Conservation (phyloP, 2,329 filamentous ascomycete species). For the Aspergillus nomiae region DNA sequence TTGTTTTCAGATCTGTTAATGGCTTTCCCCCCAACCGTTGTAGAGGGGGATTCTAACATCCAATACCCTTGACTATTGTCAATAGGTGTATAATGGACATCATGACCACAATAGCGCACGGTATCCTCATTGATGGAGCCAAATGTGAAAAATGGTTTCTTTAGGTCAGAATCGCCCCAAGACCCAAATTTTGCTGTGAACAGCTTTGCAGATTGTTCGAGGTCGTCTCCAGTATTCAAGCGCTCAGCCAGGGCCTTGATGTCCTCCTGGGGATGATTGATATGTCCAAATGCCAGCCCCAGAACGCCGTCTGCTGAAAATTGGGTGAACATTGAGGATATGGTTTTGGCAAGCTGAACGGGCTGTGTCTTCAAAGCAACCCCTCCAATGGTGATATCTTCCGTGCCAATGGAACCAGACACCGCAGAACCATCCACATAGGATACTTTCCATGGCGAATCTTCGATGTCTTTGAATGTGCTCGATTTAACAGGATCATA, state of each 20-base stretch:
- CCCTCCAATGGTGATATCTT: constrained; percentile 64
- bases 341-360: constrained; percentile 63
- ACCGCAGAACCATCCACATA: constrained; percentile 71
- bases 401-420: constrained; percentile 65
- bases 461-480: constrained; percentile 55
- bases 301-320: constrained; percentile 65
- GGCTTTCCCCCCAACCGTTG: constrained; percentile 59
- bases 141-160: constrained; percentile 69
- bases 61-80: constrained; percentile 70
- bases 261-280: constrained; percentile 63
- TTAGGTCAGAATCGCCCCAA: constrained; percentile 52
- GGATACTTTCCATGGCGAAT: constrained; percentile 63
- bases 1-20: constrained; percentile 58
- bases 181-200: constrained; percentile 67
- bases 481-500: constrained; percentile 64
- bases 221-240: constrained; percentile 63
- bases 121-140: constrained; percentile 69
- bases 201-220: constrained; percentile 56
- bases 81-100: constrained; percentile 62
- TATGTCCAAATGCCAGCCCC: constrained; percentile 65
- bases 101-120: constrained; percentile 54
- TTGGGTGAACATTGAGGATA: constrained; percentile 61
- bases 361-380: constrained; percentile 63
- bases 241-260: constrained; percentile 68
- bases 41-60: constrained; percentile 62